Conservation (phyloP, 2,329 filamentous ascomycete genomes). For the Paracamarosporium sp. region DNA sequence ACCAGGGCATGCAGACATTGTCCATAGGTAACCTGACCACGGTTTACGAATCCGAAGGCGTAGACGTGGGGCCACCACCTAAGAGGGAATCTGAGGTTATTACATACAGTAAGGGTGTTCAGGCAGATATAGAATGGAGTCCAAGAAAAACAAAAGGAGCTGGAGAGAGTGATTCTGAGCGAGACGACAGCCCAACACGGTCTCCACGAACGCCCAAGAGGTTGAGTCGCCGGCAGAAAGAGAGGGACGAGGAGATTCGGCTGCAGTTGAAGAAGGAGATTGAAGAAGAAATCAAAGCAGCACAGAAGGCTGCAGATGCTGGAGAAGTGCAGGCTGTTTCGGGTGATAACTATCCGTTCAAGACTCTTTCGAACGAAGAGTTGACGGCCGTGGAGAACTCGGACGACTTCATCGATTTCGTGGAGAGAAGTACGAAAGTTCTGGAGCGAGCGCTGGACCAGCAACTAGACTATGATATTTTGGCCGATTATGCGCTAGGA, state of each 20-base stretch:
- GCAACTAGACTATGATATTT: slow-evolving; percentile 92
- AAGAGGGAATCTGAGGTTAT: slow-evolving; percentile 74
- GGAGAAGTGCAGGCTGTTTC: slow-evolving; percentile 54
- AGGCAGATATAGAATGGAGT: slow-evolving; percentile 81
- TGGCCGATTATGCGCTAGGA: slow-evolving; percentile 90
- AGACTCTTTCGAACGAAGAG: slow-evolving; percentile 83
- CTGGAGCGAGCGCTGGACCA: slow-evolving; percentile 95
- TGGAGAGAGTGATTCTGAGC: slow-evolving; percentile 62
- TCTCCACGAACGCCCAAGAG: slow-evolving; percentile 69
- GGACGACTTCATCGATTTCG: slow-evolving; percentile 91
- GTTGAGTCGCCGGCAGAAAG: slow-evolving; percentile 77
- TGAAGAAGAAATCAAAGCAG: slow-evolving; percentile 83
- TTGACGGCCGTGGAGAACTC: slow-evolving; percentile 89
- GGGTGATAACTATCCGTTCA: slow-evolving; percentile 71
- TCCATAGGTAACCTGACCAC: slow-evolving; percentile 76
- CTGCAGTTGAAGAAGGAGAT: slow-evolving; percentile 86
- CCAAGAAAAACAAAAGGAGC: slow-evolving; percentile 60
- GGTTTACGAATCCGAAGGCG: slow-evolving; percentile 80
- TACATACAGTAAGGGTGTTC: slow-evolving; percentile 96
- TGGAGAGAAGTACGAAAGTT: slow-evolving; percentile 95
- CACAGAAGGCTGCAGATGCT: slow-evolving; percentile 57
- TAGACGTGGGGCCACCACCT: slow-evolving; percentile 71
- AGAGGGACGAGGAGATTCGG: slow-evolving; percentile 87
- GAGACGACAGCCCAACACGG: slow-evolving; percentile 66
- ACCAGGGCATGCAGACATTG: slow-evolving; percentile 68